A percentile compares a stretch with the other conserved stretches of the same genome.
These are phyloP conservation scores for Plenodomus tracheiphilus DNA, from an alignment of 2,329 filamentous ascomycete species.

Conservation along the genomic window DNA sequence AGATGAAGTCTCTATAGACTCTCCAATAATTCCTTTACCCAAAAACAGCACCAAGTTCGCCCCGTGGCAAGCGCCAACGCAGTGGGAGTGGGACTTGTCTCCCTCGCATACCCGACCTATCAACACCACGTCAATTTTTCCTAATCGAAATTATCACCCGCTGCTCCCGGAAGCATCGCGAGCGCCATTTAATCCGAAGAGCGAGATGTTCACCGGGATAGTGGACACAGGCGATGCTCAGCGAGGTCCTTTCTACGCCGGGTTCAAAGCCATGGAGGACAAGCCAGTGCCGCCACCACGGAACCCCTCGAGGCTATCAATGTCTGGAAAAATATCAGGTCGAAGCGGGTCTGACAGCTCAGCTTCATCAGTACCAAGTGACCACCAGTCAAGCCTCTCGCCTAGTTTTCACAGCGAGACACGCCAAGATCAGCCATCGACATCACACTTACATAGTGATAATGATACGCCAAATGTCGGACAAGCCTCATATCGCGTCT, in stretches of 20 bases:
- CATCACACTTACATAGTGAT: not conserved
- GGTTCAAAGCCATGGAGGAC: slow-evolving; percentile 16
- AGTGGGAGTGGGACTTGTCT: slow-evolving; percentile 20
- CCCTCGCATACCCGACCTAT: slow-evolving; percentile 3
- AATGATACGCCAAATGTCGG: slow-evolving; percentile 1
- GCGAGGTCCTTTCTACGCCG: slow-evolving; percentile 20
- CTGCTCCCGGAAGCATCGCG: slow-evolving; percentile 38
- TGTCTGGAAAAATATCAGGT: not conserved
- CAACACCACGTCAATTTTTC: slow-evolving; percentile 3
- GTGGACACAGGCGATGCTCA: slow-evolving; percentile 6
- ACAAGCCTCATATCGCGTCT: slow-evolving; percentile 12
- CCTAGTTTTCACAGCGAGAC: not conserved
- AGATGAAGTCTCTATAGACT: slow-evolving; percentile 1
- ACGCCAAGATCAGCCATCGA: not conserved
- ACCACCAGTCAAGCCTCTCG: not conserved
- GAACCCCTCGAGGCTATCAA: slow-evolving; percentile 23
- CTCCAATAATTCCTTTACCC: slow-evolving; percentile 2
- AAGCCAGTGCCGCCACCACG: slow-evolving; percentile 18
- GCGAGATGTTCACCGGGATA: slow-evolving; percentile 15
- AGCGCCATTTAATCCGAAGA: slow-evolving; percentile 13
- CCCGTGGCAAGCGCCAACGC: slow-evolving; percentile 34
- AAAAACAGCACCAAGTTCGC: slow-evolving; percentile 10
- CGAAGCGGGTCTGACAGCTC: not conserved
- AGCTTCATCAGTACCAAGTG: not conserved
- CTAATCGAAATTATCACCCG: slow-evolving; percentile 25